Conservation (phyloP, 345 rosid species). For the Citrus trifoliata region DNA sequence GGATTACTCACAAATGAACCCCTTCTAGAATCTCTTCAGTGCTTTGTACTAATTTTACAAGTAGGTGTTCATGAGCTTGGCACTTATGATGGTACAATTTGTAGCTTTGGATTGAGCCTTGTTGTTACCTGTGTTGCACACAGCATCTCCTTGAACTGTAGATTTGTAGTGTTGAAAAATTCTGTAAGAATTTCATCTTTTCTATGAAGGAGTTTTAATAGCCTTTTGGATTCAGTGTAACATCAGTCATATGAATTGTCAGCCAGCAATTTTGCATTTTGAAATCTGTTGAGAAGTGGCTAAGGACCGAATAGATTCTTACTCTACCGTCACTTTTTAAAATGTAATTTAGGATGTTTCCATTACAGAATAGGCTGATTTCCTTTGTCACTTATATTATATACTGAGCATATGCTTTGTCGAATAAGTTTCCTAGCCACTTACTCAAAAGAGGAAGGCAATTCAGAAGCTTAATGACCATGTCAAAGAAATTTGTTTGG, state of each 20-base stretch:
- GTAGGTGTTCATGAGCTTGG: background rate
- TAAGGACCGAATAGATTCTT: background rate
- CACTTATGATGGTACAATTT: background rate
- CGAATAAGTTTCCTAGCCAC: background rate
- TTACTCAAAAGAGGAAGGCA: background rate
- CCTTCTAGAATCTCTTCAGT: background rate
- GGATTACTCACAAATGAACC: background rate
- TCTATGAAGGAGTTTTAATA: background rate
- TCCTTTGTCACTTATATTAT: background rate
- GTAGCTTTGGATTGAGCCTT: background rate
- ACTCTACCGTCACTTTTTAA: background rate
- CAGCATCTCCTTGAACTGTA: background rate
- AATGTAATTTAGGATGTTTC: background rate
- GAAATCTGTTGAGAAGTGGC: background rate
- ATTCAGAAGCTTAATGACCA: background rate
- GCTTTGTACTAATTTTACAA: background rate
- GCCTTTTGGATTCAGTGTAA: background rate
- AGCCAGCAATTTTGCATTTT: background rate
- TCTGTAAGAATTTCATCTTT: background rate
- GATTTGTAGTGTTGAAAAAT: background rate
- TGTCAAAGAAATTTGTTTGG: background rate
- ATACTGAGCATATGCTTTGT: background rate
- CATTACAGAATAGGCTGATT: background rate
- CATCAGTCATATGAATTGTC: no score
- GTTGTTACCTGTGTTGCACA: background rate